Base-by-base conservation (phyloP, 331 rosid genomes). In the Arachis monticola region DNA sequence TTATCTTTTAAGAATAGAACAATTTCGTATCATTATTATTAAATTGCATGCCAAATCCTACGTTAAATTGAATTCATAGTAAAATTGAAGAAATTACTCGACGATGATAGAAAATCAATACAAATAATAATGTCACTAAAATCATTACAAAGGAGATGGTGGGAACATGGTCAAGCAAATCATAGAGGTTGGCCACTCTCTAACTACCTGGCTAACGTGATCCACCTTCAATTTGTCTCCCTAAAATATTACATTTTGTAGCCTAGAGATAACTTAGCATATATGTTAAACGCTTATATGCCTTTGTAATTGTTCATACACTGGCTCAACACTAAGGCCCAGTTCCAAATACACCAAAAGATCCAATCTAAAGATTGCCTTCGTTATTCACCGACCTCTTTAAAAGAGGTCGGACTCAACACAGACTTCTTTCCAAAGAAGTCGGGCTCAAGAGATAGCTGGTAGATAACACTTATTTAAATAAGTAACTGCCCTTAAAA, bases 201-300 rank as follows among this genome's bases (percentile, higher is more conserved):
- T 72, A 80, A 82, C 90, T 72, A 81, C 82, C 86, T 76, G 80
- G 83, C 83, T 79, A 85, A 85, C 94, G 70, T 89, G 94, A 83
- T 85, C 52, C 72, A 70, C 69, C 76, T 78, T 65, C 60, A 71
- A 58, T 60, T 6, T 87, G 90, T 83, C 91, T 76, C 88, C 87
- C 81, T 64, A 52, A 64, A 80, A 64, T 61, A 81, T 76, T 81
- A 44, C 74, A 64, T 64, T 69, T 69, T 70, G 64, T 57, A 46
- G 65, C 51, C 35, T 41, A 35, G 38, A 48, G 69, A 78, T 63
- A 69, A 63, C 5, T 11, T 73, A 30, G 27, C 60, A 41, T 30
- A 44, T 45, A 60, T 68, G 56, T 60, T 60, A 60, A 60, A 60
- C 42, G 59, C 12, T 53, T n/a, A 53, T 53, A 53, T 53, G 50